Percentiles rank a stretch among this genome's conserved stretches.
Evolutionary conservation across 768 basidiomycete genomes (phyloP).

Genomic region (Amyloporia xantha): DNA sequence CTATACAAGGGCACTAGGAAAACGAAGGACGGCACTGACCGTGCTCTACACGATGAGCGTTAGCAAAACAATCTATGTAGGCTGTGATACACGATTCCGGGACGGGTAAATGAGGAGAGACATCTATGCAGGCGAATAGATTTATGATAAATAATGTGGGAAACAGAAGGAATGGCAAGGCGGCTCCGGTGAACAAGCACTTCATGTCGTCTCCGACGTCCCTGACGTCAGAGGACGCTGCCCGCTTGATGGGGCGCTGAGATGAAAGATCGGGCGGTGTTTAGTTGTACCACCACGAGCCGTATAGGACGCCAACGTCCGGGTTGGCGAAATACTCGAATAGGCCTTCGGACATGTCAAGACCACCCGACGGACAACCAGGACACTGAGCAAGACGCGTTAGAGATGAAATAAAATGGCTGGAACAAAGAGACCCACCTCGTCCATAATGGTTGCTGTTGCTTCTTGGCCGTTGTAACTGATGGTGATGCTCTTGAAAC

Average conservation of each 20-base stretch:
- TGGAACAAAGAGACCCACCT: too few relatives aligned
- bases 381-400: constrained; percentile 42
- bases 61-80: too few relatives aligned
- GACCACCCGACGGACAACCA: constrained; percentile 54
- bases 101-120: too few relatives aligned
- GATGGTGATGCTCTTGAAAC: constrained; percentile 57
- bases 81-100: too few relatives aligned
- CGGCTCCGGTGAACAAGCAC: too few relatives aligned
- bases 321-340: constrained; percentile 53
- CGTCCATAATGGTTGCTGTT: constrained; percentile 53
- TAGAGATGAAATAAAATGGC: not conserved
- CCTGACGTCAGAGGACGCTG: not conserved
- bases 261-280: not conserved
- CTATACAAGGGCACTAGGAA: too few relatives aligned
- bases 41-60: too few relatives aligned
- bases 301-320: constrained; percentile 48
- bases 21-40: too few relatives aligned
- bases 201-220: not conserved
- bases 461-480: constrained; percentile 52
- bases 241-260: not conserved
- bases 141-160: too few relatives aligned
- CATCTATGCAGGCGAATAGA: too few relatives aligned
- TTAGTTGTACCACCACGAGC: constrained; percentile 47
- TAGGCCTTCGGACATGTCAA: constrained; percentile 63
- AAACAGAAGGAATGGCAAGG: too few relatives aligned